Conservation (phyloP, 441 rosid genomes). For the Iberis amara region DNA sequence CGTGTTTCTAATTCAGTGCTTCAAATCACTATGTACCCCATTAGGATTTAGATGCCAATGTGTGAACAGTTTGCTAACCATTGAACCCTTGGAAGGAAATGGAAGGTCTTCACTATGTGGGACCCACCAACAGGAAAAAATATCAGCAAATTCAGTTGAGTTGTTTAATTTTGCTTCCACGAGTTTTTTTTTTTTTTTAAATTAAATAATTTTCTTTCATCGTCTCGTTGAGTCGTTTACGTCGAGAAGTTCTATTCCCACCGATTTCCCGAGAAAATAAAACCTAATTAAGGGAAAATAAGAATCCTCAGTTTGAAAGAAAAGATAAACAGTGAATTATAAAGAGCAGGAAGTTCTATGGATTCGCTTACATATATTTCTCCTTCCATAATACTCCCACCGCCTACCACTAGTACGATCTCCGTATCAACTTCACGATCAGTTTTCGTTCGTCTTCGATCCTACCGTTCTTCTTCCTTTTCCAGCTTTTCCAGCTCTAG, state of each 20-base stretch:
- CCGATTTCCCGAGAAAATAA: slow-evolving; percentile 21
- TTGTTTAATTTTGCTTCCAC: slow-evolving; percentile 25
- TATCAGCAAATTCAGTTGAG: slow-evolving; percentile 6
- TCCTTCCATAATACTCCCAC: slow-evolving; percentile 66
- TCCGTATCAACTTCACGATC: slow-evolving; percentile 33
- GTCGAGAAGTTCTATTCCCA: slow-evolving; percentile 32
- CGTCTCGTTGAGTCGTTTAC: slow-evolving; percentile 26
- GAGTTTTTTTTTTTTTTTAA: slow-evolving; percentile 2
- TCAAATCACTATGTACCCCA: background rate
- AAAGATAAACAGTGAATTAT: slow-evolving; percentile 1
- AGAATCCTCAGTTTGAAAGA: background rate
- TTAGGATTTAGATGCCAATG: no score
- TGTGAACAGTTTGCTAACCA: background rate
- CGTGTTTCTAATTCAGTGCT: slow-evolving; percentile 13
- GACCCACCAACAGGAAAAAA: slow-evolving; percentile 19
- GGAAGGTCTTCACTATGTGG: slow-evolving; percentile 7
- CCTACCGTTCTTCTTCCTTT: background rate
- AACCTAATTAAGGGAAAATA: background rate
- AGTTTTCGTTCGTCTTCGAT: slow-evolving; percentile 22
- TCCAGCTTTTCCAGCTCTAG: slow-evolving; percentile 19
- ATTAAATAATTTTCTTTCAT: background rate
- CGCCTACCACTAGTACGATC: slow-evolving; percentile 37
- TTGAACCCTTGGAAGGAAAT: accelerated
- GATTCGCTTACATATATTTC: slow-evolving; percentile 62
- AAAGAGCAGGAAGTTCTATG: slow-evolving; percentile 33